Base-by-base conservation (phyloP, 352 stramenopile genomes). In the Phytophthora megakarya region DNA sequence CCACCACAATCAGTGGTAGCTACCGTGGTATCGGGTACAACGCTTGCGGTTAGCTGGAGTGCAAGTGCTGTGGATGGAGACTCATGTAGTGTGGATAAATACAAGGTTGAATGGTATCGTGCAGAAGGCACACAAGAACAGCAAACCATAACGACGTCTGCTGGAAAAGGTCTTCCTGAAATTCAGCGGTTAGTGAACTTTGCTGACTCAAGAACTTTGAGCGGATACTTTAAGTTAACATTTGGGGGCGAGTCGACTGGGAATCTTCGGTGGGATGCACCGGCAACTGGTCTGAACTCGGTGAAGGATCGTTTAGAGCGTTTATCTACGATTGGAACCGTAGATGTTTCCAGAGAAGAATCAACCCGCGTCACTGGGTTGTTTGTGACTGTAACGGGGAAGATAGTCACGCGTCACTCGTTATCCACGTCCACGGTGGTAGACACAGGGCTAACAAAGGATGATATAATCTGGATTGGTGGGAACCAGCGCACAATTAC, bases 71-170 rank as follows among this genome's bases (percentile, higher is more conserved):
- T 61, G 0, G 61, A 59, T 35, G 66, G 67, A n/a, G 65, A 44
- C 9, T 45, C 52, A 0, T 91, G 82, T 22, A 59, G 70, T 21
- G 66, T 91, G 0, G 78, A 89, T 61, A 80, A 79, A 42, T 91
- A 95, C 66, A 85, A 82, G 32, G 53, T 93, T 11, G 86, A 94
- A 61, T 93, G 86, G 84, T 94, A 85, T 67, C 83, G 79, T 5
- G 53, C 67, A 1, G 73, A 87, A 65, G 84, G 81, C 11, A 64
- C 51, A 0, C 73, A 63, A 19, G 81, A 92, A 54, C 65, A 90
- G 22, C 86, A 94, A 45, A 92, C 80, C 2, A 86, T 94, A 30
- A 94, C 86, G 6, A 92, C 81, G 0, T 94, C 86, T 0, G 81
- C 84, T 15, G 70, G 67, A 22, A 84, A 81, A 53, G 84, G 86